phyloP scores from a whole-genome alignment of 768 basidiomycete species.

The Psilocybe cubensis region DNA sequence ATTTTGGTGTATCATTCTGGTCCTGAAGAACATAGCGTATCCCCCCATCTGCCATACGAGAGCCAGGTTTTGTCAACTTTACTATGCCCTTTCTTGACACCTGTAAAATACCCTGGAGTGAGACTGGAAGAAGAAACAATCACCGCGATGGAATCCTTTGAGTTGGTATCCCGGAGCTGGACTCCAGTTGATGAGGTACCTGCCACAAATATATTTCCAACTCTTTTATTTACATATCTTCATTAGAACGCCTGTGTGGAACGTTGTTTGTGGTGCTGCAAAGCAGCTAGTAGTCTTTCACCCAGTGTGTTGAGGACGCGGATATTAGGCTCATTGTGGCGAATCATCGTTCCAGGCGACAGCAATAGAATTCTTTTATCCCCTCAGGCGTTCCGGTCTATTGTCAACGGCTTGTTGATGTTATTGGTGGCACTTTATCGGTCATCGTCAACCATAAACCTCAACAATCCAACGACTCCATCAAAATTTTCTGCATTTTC shows the following conservation, averaged over 20 bases:
- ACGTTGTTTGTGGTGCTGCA: constrained; percentile 74
- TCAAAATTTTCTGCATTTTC: constrained; percentile 10
- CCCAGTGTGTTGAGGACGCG: constrained; percentile 46
- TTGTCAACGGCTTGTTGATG: constrained; percentile 55
- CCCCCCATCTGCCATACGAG: constrained; percentile 57
- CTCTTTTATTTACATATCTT: not conserved
- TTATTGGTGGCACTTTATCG: constrained; percentile 46
- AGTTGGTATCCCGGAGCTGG: constrained; percentile 62
- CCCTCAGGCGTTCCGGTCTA: constrained; percentile 50
- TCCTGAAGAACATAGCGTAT: constrained; percentile 22
- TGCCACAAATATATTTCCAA: not conserved
- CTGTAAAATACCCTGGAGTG: constrained; percentile 29
- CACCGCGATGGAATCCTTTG: constrained; percentile 64
- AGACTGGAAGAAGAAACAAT: constrained; percentile 54
- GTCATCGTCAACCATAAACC: constrained; percentile 12
- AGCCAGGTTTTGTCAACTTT: constrained; percentile 60
- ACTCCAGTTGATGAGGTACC: constrained; percentile 55
- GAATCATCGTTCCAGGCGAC: constrained; percentile 47
- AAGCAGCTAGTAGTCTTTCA: constrained; percentile 51
- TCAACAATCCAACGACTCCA: constrained; percentile 8
- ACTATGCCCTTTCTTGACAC: constrained; percentile 55
- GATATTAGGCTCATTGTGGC: constrained; percentile 52
- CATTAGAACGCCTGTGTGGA: constrained; percentile 50
- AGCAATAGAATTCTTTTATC: constrained; percentile 44
- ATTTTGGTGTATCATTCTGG: constrained; percentile 49